Conservation (phyloP, 495 filamentous ascomycete genomes). For the Talaromyces stipitatus region DNA sequence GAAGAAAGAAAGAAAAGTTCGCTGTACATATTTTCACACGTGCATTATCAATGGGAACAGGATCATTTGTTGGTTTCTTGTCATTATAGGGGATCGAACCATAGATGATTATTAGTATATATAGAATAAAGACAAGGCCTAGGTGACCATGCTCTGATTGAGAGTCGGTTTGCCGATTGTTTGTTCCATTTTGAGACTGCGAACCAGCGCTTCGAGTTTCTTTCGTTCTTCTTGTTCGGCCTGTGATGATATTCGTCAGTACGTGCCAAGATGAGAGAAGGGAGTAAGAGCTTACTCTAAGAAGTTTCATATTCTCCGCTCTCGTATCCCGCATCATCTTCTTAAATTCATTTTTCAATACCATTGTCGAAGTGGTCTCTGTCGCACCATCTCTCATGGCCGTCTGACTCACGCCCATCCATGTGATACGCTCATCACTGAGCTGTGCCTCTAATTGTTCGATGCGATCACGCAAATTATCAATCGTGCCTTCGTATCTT, state of each 20-base stretch:
- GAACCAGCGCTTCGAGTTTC: constrained; percentile 52
- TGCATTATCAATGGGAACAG: not conserved
- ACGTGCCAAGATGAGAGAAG: not conserved
- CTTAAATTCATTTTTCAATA: constrained; percentile 76
- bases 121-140: constrained; percentile 22
- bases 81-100: not conserved
- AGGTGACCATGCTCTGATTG: constrained; percentile 40
- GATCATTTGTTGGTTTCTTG: not conserved
- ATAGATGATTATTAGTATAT: not conserved
- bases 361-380: constrained; percentile 61
- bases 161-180: constrained; percentile 43
- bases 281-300: constrained; percentile 48
- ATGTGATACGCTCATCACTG: constrained; percentile 63
- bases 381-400: constrained; percentile 34
- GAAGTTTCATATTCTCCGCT: constrained; percentile 57
- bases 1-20: not conserved
- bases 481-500: constrained; percentile 65
- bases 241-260: constrained; percentile 29
- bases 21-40: not conserved
- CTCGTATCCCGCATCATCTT: constrained; percentile 86
- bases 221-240: constrained; percentile 67
- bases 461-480: constrained; percentile 59
- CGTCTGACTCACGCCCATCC: constrained; percentile 55
- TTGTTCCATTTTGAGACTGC: constrained; percentile 48
- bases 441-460: constrained; percentile 61